These are phyloP conservation scores for Dendryphion nanum DNA, from an alignment of 2,329 filamentous ascomycete species.

Conservation along the genomic window DNA sequence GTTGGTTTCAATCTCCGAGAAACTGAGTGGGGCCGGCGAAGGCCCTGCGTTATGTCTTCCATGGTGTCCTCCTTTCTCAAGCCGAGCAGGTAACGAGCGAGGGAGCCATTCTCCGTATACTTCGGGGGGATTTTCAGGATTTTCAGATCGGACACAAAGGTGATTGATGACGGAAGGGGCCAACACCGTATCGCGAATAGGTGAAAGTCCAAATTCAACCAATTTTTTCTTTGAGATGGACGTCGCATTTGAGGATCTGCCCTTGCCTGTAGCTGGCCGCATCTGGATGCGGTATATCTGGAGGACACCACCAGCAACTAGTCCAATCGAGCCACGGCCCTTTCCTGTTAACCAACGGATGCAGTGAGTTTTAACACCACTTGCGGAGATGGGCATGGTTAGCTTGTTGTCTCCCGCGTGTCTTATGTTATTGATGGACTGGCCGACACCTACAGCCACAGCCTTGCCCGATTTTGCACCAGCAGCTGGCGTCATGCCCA, in stretches of 20 bases:
- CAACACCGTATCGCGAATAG: slow-evolving; percentile 57
- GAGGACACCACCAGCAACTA: slow-evolving; percentile 65
- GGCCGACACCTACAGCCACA: slow-evolving; percentile 70
- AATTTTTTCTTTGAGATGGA: slow-evolving; percentile 57
- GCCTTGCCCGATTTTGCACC: slow-evolving; percentile 68
- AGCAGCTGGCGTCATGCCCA: slow-evolving; percentile 41
- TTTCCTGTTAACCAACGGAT: slow-evolving; percentile 65
- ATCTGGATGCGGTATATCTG: slow-evolving; percentile 61
- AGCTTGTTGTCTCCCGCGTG: slow-evolving; percentile 75
- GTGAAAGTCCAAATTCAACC: slow-evolving; percentile 65
- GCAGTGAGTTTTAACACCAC: slow-evolving; percentile 57
- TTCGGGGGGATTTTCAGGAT: slow-evolving; percentile 19
- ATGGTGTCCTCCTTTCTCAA: slow-evolving; percentile 12
- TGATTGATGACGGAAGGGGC: slow-evolving; percentile 30
- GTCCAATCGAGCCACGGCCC: slow-evolving; percentile 61
- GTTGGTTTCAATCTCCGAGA: slow-evolving; percentile 94
- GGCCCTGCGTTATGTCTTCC: slow-evolving; percentile 9
- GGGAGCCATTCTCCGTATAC: slow-evolving; percentile 37
- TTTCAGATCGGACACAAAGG: slow-evolving; percentile 27
- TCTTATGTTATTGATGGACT: slow-evolving; percentile 68
- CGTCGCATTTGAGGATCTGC: slow-evolving; percentile 40
- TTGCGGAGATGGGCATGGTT: slow-evolving; percentile 59
- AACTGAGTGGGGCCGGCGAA: slow-evolving; percentile 49
- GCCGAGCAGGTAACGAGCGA: slow-evolving; percentile 24
- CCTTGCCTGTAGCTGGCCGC: slow-evolving; percentile 44